These are phyloP conservation scores for Cladophialophora exuberans DNA, from an alignment of 2,329 filamentous ascomycete species.

Conservation along the genomic window DNA sequence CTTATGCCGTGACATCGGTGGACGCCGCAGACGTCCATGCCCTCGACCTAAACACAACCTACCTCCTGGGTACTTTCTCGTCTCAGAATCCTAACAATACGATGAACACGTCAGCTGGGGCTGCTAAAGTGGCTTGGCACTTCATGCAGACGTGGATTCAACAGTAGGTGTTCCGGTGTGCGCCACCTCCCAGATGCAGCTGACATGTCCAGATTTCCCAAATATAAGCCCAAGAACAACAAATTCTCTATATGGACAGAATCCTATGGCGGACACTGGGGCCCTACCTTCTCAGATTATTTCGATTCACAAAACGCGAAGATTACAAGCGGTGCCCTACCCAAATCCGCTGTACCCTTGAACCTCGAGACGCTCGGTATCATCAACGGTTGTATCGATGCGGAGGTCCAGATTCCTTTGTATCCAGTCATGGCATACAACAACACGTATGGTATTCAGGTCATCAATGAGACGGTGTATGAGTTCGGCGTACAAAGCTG, in stretches of 20 bases:
- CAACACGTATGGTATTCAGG: slow-evolving; percentile 55
- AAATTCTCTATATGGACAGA: slow-evolving; percentile 33
- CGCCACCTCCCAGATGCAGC: not conserved
- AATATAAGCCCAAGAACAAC: slow-evolving; percentile 58
- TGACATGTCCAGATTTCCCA: slow-evolving; percentile 48
- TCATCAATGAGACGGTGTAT: slow-evolving; percentile 48
- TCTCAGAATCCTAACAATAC: slow-evolving; percentile 46
- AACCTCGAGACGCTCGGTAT: slow-evolving; percentile 51
- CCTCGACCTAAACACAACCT: slow-evolving; percentile 55
- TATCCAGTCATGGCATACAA: slow-evolving; percentile 53
- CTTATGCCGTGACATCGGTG: slow-evolving; percentile 36
- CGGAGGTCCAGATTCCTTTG: slow-evolving; percentile 46
- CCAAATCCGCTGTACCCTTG: slow-evolving; percentile 28
- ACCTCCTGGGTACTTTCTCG: slow-evolving; percentile 56
- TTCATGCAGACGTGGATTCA: slow-evolving; percentile 60
- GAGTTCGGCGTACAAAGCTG: slow-evolving; percentile 25
- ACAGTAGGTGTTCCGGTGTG: not conserved
- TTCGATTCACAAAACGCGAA: slow-evolving; percentile 35
- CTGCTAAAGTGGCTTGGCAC: slow-evolving; percentile 55
- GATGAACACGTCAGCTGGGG: slow-evolving; percentile 43
- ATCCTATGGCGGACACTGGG: slow-evolving; percentile 37
- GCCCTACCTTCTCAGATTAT: slow-evolving; percentile 34
- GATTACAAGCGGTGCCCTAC: slow-evolving; percentile 31
- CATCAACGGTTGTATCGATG: slow-evolving; percentile 54
- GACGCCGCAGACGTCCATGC: slow-evolving; percentile 35